Evolutionary conservation across 2,329 filamentous ascomycete genomes (phyloP).

Genomic region (Dryadomyces sulphureus): DNA sequence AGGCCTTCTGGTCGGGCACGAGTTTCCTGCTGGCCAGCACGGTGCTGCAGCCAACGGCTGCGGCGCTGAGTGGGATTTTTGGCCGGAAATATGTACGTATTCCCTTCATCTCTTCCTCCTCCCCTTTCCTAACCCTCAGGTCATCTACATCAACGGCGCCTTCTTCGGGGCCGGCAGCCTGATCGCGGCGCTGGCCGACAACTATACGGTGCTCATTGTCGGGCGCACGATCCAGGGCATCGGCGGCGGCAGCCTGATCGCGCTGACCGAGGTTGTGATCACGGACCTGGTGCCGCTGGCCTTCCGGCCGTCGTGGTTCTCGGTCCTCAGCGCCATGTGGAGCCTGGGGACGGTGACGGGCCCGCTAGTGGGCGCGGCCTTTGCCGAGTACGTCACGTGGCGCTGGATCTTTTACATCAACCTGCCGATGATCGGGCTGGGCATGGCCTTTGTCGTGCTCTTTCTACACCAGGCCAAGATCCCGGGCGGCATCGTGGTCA

Average conservation of each 20-base stretch:
- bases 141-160: constrained; percentile 9
- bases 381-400: constrained; percentile 13
- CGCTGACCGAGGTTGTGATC: constrained; percentile 20
- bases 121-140: constrained; percentile 13
- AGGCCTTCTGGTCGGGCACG: constrained; percentile 60
- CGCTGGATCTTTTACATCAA: constrained; percentile 29
- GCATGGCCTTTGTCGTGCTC: constrained; percentile 6
- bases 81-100: constrained; percentile 11
- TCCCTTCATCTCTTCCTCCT: constrained; percentile 17
- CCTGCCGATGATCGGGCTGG: constrained; percentile 21
- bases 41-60: constrained; percentile 35
- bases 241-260: constrained; percentile 21
- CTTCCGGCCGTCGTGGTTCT: constrained; percentile 13
- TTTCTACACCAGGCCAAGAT: constrained; percentile 23
- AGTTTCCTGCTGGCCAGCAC: constrained; percentile 54
- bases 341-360: constrained; percentile 12
- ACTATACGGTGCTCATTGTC: constrained; percentile 17
- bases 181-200: constrained; percentile 16
- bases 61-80: constrained; percentile 12
- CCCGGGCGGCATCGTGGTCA: constrained; percentile 16
- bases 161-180: constrained; percentile 15
- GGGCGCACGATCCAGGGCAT: constrained; percentile 22
- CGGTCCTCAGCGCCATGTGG: constrained; percentile 11
- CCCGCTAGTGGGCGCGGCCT: constrained; percentile 13
- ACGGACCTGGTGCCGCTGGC: constrained; percentile 17